A percentile compares a stretch with the other conserved stretches of the same genome.
Conservation (phyloP, 2,329 filamentous ascomycete genomes). For the Fusarium abutilonis region DNA sequence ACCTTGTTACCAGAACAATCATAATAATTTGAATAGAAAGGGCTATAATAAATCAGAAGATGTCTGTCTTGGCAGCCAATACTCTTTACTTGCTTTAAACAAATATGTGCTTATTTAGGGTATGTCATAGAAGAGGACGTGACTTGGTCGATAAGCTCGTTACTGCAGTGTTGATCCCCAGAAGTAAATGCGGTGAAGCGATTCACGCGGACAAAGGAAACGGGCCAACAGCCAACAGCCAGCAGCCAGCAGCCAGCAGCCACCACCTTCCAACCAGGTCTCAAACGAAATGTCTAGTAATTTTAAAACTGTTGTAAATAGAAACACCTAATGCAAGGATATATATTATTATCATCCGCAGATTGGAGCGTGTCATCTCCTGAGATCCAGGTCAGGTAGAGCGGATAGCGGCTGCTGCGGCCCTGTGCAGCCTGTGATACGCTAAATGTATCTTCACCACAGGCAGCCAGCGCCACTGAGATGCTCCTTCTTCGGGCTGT, state of each 20-base stretch:
- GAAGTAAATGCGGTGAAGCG: constrained; percentile 16
- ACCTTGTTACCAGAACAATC: too few species aligned
- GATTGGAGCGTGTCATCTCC: not conserved
- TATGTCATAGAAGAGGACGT: too few species aligned
- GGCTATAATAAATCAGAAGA: too few species aligned
- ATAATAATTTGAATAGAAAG: too few species aligned
- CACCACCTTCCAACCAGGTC: not conserved
- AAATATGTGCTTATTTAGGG: too few species aligned
- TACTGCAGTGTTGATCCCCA: not conserved
- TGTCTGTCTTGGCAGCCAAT: too few species aligned
- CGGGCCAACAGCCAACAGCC: not conserved
- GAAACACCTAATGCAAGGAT: too few species aligned
- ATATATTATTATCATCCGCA: not conserved
- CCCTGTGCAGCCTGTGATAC: constrained; percentile 14
- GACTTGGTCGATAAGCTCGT: not conserved
- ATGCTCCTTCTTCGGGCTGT: not conserved
- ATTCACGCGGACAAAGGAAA: not conserved
- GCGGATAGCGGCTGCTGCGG: constrained; percentile 14
- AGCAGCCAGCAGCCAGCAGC: too few species aligned
- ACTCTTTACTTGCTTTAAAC: too few species aligned
- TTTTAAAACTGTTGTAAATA: not conserved
- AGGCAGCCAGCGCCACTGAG: not conserved
- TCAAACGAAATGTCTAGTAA: not conserved
- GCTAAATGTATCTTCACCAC: constrained; percentile 1
- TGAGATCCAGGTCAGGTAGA: not conserved